A percentile compares a stretch with the other conserved stretches of the same genome.
Conservation (phyloP, 1,139 yeast species). For the Candida freyschussii region DNA sequence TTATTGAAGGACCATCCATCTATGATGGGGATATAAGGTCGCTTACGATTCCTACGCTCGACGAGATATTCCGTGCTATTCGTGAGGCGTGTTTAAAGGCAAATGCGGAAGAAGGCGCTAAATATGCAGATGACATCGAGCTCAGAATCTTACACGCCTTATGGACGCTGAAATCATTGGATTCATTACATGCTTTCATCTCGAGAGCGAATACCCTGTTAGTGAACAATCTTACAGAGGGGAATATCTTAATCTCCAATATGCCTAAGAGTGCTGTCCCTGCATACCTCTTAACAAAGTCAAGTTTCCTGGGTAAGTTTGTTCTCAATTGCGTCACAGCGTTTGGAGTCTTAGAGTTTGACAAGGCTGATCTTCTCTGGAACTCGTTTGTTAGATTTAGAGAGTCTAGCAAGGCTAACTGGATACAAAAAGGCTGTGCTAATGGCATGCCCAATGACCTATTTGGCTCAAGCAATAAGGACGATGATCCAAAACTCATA, state of each 20-base stretch:
- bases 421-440: constrained; percentile 8
- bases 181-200: constrained; percentile 29
- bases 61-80: constrained; percentile 16
- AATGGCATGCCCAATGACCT: constrained; percentile 12
- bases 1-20: constrained; percentile 29
- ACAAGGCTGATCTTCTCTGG: constrained; percentile 51
- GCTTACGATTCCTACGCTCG: constrained; percentile 20
- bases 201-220: constrained; percentile 25
- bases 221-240: constrained; percentile 24
- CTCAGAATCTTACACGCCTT: constrained; percentile 24
- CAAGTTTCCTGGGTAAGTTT: constrained; percentile 40
- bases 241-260: constrained; percentile 12
- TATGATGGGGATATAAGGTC: constrained; percentile 11
- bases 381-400: constrained; percentile 49
- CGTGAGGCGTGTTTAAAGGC: constrained; percentile 16
- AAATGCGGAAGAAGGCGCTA: constrained; percentile 20
- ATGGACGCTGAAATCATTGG: constrained; percentile 26
- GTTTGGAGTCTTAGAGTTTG: constrained; percentile 52
- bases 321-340: constrained; percentile 41
- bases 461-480: constrained; percentile 18
- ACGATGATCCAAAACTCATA: constrained; percentile 19
- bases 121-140: constrained; percentile 26
- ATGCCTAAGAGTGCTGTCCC: constrained; percentile 14
- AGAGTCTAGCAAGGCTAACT: constrained; percentile 28
- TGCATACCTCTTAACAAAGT: constrained; percentile 26